These are phyloP conservation scores for Colletotrichum spaethianum DNA, from an alignment of 2,329 filamentous ascomycete genomes.

Conservation along the genomic window DNA sequence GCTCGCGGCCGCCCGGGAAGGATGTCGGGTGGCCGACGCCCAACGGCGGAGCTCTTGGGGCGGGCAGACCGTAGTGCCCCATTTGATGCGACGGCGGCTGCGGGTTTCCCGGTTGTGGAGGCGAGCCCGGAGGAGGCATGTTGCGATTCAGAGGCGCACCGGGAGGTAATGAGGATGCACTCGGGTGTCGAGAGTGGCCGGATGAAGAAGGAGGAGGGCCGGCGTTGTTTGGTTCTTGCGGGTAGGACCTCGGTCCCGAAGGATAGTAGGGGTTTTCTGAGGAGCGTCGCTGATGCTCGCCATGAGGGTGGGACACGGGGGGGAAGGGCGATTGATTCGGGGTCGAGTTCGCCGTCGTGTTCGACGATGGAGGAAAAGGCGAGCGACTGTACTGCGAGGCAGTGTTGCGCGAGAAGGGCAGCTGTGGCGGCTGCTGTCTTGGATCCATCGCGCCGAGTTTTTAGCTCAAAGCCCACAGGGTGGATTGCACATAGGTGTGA, in stretches of 20 bases:
- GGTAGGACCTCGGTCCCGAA: conserved; percentile 52
- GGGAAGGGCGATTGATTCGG: conserved; percentile 43
- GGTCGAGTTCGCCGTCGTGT: conserved; percentile 26
- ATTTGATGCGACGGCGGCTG: conserved; percentile 50
- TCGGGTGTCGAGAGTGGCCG: conserved; percentile 59
- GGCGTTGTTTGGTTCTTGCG: conserved; percentile 47
- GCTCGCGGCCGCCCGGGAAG: conserved; percentile 65
- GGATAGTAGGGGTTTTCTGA: conserved; percentile 61
- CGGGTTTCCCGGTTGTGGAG: conserved; percentile 55
- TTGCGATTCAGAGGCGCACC: conserved; percentile 54
- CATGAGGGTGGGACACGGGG: conserved; percentile 43
- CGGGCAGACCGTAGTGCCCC: conserved; percentile 61
- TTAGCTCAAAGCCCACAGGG: conserved; percentile 50
- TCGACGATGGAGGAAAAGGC: conserved; percentile 43
- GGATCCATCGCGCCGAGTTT: conserved; percentile 54
- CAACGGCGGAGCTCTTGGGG: conserved; percentile 60
- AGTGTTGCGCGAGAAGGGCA: conserved; percentile 48
- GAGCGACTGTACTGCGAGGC: conserved; percentile 50
- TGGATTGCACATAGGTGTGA: conserved; percentile 34
- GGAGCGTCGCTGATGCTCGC: conserved; percentile 53
- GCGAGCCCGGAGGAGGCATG: conserved; percentile 64
- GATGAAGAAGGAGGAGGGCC: conserved; percentile 49
- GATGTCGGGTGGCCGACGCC: conserved; percentile 60
- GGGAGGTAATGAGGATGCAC: conserved; percentile 60
- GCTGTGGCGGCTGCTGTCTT: conserved; percentile 51